Evolutionary conservation across 768 basidiomycete species (phyloP).

Genomic region (Fomitopsis serialis): DNA sequence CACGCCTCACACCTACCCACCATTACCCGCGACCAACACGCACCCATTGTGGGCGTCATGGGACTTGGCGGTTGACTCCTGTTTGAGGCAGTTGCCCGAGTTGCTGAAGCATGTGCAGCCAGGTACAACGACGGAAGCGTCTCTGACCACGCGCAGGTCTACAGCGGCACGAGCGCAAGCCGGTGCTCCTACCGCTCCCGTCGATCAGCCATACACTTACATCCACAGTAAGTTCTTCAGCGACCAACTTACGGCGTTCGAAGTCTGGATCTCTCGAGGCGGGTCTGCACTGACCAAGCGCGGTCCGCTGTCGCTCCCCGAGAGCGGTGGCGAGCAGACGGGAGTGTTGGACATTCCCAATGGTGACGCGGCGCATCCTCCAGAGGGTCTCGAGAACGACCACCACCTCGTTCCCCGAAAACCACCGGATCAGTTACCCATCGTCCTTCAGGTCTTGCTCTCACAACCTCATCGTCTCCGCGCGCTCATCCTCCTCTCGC

Average conservation of each 20-base stretch:
- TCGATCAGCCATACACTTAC: conserved; percentile 62
- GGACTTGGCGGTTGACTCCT: conserved; percentile 95
- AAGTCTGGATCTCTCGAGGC: conserved; percentile 96
- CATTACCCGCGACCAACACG: conserved; percentile 93
- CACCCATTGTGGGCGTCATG: conserved; percentile 96
- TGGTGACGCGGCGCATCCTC: conserved; percentile 19
- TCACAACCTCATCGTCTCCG: conserved; percentile 94
- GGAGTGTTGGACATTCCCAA: conserved; percentile 9
- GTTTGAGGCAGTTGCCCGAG: conserved; percentile 88
- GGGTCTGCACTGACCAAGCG: conserved; percentile 77
- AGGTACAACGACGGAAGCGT: conserved; percentile 11
- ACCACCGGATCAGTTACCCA: conserved; percentile 95
- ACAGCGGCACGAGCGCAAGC: conserved; percentile 6
- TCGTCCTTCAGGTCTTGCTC: conserved; percentile 93
- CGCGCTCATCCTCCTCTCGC: conserved; percentile 91
- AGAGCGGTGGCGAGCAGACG: conserved; percentile 29
- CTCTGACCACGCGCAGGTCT: conserved; percentile 20
- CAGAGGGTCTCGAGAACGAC: conserved; percentile 13
- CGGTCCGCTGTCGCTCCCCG: conserved; percentile 70
- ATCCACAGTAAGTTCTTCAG: conserved; percentile 89
- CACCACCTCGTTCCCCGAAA: conserved; percentile 75
- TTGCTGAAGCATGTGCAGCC: conserved; percentile 42
- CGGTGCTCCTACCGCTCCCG: conserved; percentile 3
- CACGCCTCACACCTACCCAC: conserved; percentile 89
- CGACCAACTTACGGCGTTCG: conserved; percentile 94